Evolutionary conservation across 352 stramenopile genomes (phyloP).

Genomic region (Aphanomyces astaci): DNA sequence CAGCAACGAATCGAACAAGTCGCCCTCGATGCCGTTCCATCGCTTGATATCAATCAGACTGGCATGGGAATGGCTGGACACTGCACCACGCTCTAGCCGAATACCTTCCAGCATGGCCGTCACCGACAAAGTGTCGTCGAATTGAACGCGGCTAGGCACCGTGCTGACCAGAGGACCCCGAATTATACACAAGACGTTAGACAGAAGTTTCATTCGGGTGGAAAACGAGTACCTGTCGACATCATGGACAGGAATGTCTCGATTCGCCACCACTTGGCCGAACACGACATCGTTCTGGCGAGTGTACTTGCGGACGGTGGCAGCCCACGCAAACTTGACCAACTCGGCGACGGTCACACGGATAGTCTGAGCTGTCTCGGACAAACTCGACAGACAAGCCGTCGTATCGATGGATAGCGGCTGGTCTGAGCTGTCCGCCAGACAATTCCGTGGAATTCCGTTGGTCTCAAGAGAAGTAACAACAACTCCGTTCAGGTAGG

Average conservation of each 20-base stretch:
- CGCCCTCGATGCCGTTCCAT: not conserved
- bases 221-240: not conserved
- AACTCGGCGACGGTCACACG: not conserved
- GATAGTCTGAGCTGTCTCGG: not conserved
- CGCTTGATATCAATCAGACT: conserved; percentile 3
- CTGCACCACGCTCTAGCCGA: not conserved
- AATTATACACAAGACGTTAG: not conserved
- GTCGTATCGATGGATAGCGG: not conserved
- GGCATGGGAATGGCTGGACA: not conserved
- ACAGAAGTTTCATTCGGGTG: not conserved
- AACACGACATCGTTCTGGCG: not conserved
- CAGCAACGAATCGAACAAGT: not conserved
- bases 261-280: not conserved
- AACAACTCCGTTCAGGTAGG: not conserved
- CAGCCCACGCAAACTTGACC: not conserved
- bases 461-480: not conserved
- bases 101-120: not conserved
- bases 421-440: not conserved
- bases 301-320: not conserved
- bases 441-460: not conserved
- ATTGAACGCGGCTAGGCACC: not conserved
- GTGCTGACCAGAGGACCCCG: not conserved
- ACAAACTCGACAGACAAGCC: not conserved
- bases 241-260: not conserved
- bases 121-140: not conserved